Evolutionary conservation across 164 flowering plant species (phyloP).

Genomic region (Kingdonia uniflora): DNA sequence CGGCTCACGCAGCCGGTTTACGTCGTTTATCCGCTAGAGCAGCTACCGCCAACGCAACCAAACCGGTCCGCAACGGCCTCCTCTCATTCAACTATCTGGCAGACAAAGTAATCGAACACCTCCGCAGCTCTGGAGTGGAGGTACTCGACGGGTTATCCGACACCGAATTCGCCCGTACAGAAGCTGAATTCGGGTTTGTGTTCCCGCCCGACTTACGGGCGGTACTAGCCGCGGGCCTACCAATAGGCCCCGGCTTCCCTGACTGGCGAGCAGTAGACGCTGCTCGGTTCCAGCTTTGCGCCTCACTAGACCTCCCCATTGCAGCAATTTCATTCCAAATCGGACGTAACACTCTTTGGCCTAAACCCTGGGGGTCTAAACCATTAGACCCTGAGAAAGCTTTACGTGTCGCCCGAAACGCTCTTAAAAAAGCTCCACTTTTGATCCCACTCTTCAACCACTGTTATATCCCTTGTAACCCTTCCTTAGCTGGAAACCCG

Average conservation of each 20-base stretch:
- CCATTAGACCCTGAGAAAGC: constrained; percentile 86
- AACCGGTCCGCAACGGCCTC: constrained; percentile 46
- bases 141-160: constrained; percentile 74
- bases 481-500: constrained; percentile 83
- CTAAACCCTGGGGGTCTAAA: constrained; percentile 79
- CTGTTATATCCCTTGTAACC: constrained; percentile 87
- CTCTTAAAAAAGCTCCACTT: constrained; percentile 68
- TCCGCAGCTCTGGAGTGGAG: constrained; percentile 41
- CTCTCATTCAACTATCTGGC: constrained; percentile 62
- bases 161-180: constrained; percentile 64
- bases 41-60: constrained; percentile 36
- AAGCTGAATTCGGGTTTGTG: constrained; percentile 82
- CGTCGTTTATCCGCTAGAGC: constrained; percentile 94
- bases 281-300: constrained; percentile 53
- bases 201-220: constrained; percentile 94
- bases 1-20: constrained; percentile 83
- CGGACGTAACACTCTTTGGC: constrained; percentile 66
- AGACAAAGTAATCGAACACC: constrained; percentile 49
- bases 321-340: constrained; percentile 83
- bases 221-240: constrained; percentile 71
- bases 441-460: constrained; percentile 79
- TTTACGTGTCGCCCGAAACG: constrained; percentile 50
- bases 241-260: constrained; percentile 84
- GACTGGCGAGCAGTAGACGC: constrained; percentile 69
- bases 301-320: constrained; percentile 69